phyloP scores from a whole-genome alignment of 2,329 filamentous ascomycete genomes.

The Remersonia thermophila region DNA sequence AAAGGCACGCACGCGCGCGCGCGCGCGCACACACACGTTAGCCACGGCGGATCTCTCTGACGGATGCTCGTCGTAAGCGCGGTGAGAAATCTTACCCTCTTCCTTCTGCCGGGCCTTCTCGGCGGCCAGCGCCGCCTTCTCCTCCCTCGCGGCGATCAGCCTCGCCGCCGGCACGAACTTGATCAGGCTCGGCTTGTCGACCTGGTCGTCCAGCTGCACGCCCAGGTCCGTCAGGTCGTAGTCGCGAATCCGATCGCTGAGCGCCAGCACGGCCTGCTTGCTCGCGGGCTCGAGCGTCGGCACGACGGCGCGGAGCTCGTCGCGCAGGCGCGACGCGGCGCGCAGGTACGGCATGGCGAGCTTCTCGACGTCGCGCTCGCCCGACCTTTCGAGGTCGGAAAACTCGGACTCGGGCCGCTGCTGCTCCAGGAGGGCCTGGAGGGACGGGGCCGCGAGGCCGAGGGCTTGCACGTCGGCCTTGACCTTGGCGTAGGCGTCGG shows the following conservation, averaged over 20 bases:
- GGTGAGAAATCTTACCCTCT: constrained; percentile 39
- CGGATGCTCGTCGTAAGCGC: no score
- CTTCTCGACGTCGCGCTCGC: constrained; percentile 39
- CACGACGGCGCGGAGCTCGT: constrained; percentile 47
- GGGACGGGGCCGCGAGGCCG: constrained; percentile 34
- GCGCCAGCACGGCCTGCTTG: constrained; percentile 51
- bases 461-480: constrained; percentile 34
- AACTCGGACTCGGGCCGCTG: constrained; percentile 36
- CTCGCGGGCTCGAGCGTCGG: constrained; percentile 42
- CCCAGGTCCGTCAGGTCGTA: constrained; percentile 68
- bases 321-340: constrained; percentile 43
- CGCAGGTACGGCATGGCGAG: constrained; percentile 44
- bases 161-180: constrained; percentile 44
- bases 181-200: constrained; percentile 58
- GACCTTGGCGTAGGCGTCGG: constrained; percentile 32
- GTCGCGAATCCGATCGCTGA: constrained; percentile 75
- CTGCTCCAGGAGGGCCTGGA: constrained; percentile 31
- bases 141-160: constrained; percentile 44
- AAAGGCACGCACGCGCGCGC: no score
- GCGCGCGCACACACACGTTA: no score
- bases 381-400: constrained; percentile 29
- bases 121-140: constrained; percentile 47
- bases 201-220: constrained; percentile 78
- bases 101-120: constrained; percentile 47
- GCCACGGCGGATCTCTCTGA: no score